Base-by-base conservation (phyloP, 305 asterid species). In the Euphrasia arctica region DNA sequence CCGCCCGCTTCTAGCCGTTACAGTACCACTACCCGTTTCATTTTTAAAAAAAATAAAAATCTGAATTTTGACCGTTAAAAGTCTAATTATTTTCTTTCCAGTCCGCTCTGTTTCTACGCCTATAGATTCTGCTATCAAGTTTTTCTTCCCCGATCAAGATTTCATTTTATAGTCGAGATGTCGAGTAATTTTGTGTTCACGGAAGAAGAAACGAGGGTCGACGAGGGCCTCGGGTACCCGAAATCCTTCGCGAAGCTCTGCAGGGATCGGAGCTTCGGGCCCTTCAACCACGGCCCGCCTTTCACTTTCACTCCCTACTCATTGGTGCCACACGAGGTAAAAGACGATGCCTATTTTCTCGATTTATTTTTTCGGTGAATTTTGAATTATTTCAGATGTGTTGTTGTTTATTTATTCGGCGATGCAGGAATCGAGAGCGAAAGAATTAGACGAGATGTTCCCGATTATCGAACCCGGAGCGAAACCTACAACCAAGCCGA, bases 201-300 rank as follows among this genome's bases (percentile, higher is more conserved):
- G 4, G 83, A 75, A 3, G 96, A 87, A 52, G 98, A 89, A 54
- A 74, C 85, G 79, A 79, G 73, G 1, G 61, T 77, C 11, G 94
- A 90, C 31, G 83, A 78, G 39, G 81, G 84, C 54, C 77, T 89
- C 3, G 98, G 98, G n/a, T 83, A 89, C 80, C 97, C 97, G 39
- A 80, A 77, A 65, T 95, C 95, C 67, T 92, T 72, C 57, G 86
- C 90, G 0, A 84, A 79, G 83, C 78, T 92, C 29, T 84, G 95
- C 41, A 73, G 85, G 50, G 95, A 92, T 8, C 71, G 72, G 64
- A 72, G 86, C 49, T 72, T 80, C 62, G 79, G 89, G 49, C 80
- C 97, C 5, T 90, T 75, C 64, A 75, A 69, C 75, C 72, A 74
- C 60, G 98, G 95, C 71, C 98, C 98, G 69, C 97, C 98, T 62